Conservation (phyloP, 352 stramenopile genomes). For the Pythium rishiriense region DNA sequence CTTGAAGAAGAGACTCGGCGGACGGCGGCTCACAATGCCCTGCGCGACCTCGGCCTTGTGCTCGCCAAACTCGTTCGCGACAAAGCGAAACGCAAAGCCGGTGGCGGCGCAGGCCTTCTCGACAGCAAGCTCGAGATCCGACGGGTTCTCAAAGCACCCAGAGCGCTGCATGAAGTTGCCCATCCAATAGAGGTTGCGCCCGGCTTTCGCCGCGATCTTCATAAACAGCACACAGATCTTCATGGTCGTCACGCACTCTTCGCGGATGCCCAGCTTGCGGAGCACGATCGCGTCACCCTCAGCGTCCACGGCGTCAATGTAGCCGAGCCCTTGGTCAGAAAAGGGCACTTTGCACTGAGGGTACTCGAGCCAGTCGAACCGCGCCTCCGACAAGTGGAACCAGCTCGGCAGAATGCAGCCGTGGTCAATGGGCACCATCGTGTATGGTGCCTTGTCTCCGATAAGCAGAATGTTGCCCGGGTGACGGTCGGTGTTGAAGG, state of each 20-base stretch:
- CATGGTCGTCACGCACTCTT: slow-evolving; percentile 72
- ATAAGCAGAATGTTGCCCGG: slow-evolving; percentile 81
- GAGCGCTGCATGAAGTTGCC: slow-evolving; percentile 66
- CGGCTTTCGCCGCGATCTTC: slow-evolving; percentile 48
- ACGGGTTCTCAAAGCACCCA: slow-evolving; percentile 71
- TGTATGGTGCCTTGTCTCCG: slow-evolving; percentile 73
- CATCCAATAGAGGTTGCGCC: slow-evolving; percentile 66
- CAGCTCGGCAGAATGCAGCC: slow-evolving; percentile 79
- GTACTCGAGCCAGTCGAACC: slow-evolving; percentile 84
- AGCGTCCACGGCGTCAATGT: slow-evolving; percentile 56
- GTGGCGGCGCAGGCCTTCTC: slow-evolving; percentile 42
- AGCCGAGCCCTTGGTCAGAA: slow-evolving; percentile 40
- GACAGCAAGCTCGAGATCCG: slow-evolving; percentile 49
- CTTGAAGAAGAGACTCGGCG: slow-evolving; percentile 59
- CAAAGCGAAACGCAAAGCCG: slow-evolving; percentile 56
- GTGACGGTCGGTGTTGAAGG: slow-evolving; percentile 89
- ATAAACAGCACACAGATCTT: slow-evolving; percentile 79
- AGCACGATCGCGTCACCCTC: slow-evolving; percentile 51
- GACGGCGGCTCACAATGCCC: slow-evolving; percentile 67
- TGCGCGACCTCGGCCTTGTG: slow-evolving; percentile 51
- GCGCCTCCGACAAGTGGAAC: slow-evolving; percentile 76
- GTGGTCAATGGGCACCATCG: slow-evolving; percentile 78
- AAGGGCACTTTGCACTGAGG: slow-evolving; percentile 67
- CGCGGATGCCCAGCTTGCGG: slow-evolving; percentile 57
- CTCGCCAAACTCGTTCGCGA: slow-evolving; percentile 57